Evolutionary conservation across 2,329 filamentous ascomycete genomes (phyloP).

Genomic region (Stemphylium beticola): DNA sequence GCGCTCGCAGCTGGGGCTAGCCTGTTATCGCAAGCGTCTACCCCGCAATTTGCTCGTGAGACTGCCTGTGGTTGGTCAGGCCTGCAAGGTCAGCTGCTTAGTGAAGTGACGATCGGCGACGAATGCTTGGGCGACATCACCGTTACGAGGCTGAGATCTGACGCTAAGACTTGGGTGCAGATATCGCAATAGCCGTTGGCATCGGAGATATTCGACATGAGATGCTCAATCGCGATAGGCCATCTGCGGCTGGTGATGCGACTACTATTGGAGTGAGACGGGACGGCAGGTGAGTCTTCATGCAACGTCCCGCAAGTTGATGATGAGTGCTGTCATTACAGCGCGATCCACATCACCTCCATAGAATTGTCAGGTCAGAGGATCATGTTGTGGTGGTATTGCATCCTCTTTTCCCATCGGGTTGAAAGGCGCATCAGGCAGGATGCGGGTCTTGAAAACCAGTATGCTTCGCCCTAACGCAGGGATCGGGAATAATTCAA

Average conservation of each 20-base stretch:
- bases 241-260: not conserved
- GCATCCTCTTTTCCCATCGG: not conserved
- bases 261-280: not conserved
- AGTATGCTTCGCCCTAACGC: not conserved
- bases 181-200: not conserved
- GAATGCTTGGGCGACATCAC: constrained; percentile 18
- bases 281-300: constrained; percentile 4
- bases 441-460: not conserved
- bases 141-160: not conserved
- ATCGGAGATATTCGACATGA: not conserved
- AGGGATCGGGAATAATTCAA: not conserved
- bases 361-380: no score
- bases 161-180: not conserved
- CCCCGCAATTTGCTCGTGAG: constrained; percentile 13
- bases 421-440: not conserved
- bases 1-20: constrained; percentile 1
- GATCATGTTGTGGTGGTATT: no score
- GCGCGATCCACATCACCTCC: not conserved
- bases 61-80: constrained; percentile 5
- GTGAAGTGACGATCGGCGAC: constrained; percentile 14
- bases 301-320: not conserved
- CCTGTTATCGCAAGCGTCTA: constrained; percentile 5
- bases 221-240: not conserved
- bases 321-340: not conserved
- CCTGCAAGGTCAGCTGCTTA: constrained; percentile 3